Evolutionary conservation across 2,329 filamentous ascomycete species (phyloP).

Genomic region (Cadophora sp.): DNA sequence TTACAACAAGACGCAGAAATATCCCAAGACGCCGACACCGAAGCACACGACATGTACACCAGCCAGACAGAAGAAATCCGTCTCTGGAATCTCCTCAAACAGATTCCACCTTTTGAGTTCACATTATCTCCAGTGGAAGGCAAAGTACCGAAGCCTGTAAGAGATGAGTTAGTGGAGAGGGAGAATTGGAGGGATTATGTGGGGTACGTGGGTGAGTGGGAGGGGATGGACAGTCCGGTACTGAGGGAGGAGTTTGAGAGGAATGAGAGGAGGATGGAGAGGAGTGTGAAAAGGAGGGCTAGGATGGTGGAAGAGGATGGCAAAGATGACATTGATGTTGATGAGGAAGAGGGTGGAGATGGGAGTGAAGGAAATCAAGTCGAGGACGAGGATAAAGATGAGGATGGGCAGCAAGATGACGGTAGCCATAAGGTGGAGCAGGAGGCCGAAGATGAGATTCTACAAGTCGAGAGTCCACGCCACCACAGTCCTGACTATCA

Average conservation of each 20-base stretch:
- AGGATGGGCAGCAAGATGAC: not conserved
- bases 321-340: too few species aligned
- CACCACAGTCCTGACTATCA: not conserved
- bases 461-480: slow-evolving; percentile 10
- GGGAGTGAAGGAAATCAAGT: slow-evolving; percentile 2
- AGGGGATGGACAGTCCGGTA: slow-evolving; percentile 36
- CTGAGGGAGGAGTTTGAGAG: slow-evolving; percentile 33
- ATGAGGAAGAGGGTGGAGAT: slow-evolving; percentile 17
- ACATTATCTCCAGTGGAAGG: slow-evolving; percentile 25
- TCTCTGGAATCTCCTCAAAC: slow-evolving; percentile 41
- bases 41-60: slow-evolving; percentile 38
- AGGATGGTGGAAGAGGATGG: not conserved
- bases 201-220: slow-evolving; percentile 43
- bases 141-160: slow-evolving; percentile 14
- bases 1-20: slow-evolving; percentile 20
- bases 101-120: slow-evolving; percentile 38
- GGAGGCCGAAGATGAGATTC: not conserved
- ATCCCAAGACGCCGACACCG: slow-evolving; percentile 37
- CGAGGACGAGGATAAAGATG: slow-evolving; percentile 1
- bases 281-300: slow-evolving; percentile 23
- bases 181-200: slow-evolving; percentile 40
- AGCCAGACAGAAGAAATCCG: slow-evolving; percentile 39
- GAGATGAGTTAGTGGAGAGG: slow-evolving; percentile 16
- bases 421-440: not conserved
- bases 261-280: slow-evolving; percentile 31